Evolutionary conservation across 2,329 filamentous ascomycete species (phyloP).

Genomic region (Chrysosphaeria jannelii): DNA sequence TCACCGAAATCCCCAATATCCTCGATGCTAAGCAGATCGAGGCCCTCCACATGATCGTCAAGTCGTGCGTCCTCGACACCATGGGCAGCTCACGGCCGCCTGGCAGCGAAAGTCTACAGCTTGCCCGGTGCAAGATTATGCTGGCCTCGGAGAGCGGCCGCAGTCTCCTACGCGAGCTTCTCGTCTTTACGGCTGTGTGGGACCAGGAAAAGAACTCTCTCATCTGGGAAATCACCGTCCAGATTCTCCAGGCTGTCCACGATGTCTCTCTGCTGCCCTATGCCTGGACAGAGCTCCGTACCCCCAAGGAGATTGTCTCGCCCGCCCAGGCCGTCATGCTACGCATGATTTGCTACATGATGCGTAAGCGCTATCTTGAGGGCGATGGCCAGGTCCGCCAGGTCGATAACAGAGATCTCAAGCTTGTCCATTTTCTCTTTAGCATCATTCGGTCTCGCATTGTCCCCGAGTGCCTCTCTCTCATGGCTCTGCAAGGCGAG

Average conservation of each 20-base stretch:
- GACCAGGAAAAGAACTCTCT: slow-evolving; percentile 78
- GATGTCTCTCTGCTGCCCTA: slow-evolving; percentile 73
- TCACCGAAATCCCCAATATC: slow-evolving; percentile 86
- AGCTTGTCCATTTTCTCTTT: slow-evolving; percentile 62
- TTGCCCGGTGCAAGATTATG: slow-evolving; percentile 67
- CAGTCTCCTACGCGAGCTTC: slow-evolving; percentile 62
- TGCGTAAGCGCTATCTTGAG: slow-evolving; percentile 16
- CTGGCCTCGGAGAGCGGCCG: slow-evolving; percentile 72
- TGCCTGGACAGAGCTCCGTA: slow-evolving; percentile 70
- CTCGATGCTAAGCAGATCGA: slow-evolving; percentile 87
- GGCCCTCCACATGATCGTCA: slow-evolving; percentile 87
- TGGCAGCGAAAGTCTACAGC: slow-evolving; percentile 58
- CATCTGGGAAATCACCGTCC: slow-evolving; percentile 87
- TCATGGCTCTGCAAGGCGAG: slow-evolving; percentile 79
- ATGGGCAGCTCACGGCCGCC: slow-evolving; percentile 35
- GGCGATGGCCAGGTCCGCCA: slow-evolving; percentile 12
- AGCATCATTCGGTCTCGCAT: slow-evolving; percentile 78
- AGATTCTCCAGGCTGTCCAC: slow-evolving; percentile 81
- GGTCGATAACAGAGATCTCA: slow-evolving; percentile 23
- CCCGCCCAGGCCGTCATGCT: slow-evolving; percentile 83
- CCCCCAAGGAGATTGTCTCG: slow-evolving; percentile 86
- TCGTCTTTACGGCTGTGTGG: slow-evolving; percentile 94
- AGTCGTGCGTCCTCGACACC: slow-evolving; percentile 75
- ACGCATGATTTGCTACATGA: slow-evolving; percentile 71
- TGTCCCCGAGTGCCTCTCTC: slow-evolving; percentile 76